phyloP scores from a whole-genome alignment of 208 protist genomes.

The Trypanosoma platydactyli region DNA sequence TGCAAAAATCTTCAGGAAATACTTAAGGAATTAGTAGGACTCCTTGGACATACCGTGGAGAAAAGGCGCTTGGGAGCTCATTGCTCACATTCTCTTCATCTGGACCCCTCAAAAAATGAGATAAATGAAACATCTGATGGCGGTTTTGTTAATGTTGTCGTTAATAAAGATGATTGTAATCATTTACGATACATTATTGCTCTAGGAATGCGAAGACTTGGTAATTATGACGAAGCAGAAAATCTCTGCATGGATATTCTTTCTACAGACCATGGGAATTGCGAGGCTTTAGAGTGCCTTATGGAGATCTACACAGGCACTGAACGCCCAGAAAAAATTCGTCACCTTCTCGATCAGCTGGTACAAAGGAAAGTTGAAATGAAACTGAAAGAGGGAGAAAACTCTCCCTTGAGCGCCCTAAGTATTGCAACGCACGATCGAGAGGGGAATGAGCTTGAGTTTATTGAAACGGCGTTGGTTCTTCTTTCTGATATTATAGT shows the following conservation, averaged over 20 bases:
- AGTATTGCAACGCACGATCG: neutral
- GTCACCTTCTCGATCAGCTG: constrained; percentile 55
- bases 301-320: constrained; percentile 71
- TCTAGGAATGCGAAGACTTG: constrained; percentile 49
- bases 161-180: constrained; percentile 56
- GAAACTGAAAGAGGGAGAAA: constrained; percentile 9
- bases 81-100: neutral
- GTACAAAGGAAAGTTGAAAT: constrained; percentile 22
- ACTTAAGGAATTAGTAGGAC: constrained; percentile 27
- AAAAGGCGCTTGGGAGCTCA: constrained; percentile 3
- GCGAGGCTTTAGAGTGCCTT: constrained; percentile 73
- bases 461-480: constrained; percentile 47
- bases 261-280: constrained; percentile 38
- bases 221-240: constrained; percentile 48
- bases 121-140: constrained; percentile 10
- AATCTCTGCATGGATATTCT: constrained; percentile 46
- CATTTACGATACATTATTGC: constrained; percentile 74
- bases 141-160: constrained; percentile 27
- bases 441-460: constrained; percentile 18
- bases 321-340: constrained; percentile 37
- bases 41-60: constrained; percentile 46
- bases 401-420: neutral
- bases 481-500: constrained; percentile 69
- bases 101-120: neutral
- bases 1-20: constrained; percentile 37